A percentile compares a stretch with the other conserved stretches of the same genome.
phyloP scores from a whole-genome alignment of 495 filamentous ascomycete species.

The Podospora conica region DNA sequence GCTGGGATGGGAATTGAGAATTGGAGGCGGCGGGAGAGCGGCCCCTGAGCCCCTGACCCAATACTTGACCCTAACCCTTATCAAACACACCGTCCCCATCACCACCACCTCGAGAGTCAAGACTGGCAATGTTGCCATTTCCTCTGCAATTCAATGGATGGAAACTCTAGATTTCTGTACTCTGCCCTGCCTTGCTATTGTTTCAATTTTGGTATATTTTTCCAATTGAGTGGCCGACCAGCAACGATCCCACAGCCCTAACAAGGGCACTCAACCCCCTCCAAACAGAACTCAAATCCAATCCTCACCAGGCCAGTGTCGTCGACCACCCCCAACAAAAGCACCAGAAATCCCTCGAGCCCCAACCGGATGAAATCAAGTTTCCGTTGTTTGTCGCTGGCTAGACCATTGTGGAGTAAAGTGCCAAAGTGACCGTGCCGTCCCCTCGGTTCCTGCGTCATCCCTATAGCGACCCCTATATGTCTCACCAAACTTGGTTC shows the following conservation, averaged over 20 bases:
- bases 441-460: neutral
- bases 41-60: too few relatives aligned
- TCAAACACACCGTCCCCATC: neutral
- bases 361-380: neutral
- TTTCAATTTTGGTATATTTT: neutral
- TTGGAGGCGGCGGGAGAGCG: neutral
- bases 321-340: neutral
- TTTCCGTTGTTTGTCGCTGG: neutral
- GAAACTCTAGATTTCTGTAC: too few relatives aligned
- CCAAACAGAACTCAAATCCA: neutral
- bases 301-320: neutral
- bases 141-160: neutral
- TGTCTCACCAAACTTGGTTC: neutral
- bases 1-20: neutral
- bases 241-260: neutral
- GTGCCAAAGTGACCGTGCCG: neutral
- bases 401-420: neutral
- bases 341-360: neutral
- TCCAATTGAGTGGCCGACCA: neutral
- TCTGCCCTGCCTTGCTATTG: too few relatives aligned
- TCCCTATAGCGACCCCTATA: neutral
- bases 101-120: neutral
- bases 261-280: neutral
- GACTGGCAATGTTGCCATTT: neutral
- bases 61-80: neutral